Base-by-base conservation (phyloP, 768 basidiomycete genomes). In the Termitomyces heimii region DNA sequence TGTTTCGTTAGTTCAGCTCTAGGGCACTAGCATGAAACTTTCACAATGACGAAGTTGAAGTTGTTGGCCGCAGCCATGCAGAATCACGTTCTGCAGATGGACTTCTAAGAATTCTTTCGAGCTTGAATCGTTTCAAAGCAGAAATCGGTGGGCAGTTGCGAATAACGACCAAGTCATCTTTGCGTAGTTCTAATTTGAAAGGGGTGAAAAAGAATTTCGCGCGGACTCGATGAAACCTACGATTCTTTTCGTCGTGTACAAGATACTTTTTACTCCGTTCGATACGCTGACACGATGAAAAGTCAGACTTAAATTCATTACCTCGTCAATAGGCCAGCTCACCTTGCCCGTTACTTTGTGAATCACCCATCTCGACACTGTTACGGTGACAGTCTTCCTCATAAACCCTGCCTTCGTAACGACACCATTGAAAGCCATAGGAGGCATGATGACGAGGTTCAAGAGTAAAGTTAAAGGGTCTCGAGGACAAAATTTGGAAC, bases 381-480 rank as follows among this genome's bases (percentile, higher is more conserved):
- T 85, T 48, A 93, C 90, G 0, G 92, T 93, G 14, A 81, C 91
- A 0, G 91, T 93, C 68, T 92, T 92, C 54, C 84, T 77, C 90
- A 93, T 93, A 62, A 77, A 82, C 9, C 92, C 90, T 22, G 82
- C 86, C 70, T 89, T 92, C 32, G 89, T 87, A 20, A 93, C 92
- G 39, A 84, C 64, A 18, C 91, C 91, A 24, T 77, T 77, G 61
- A 93, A 81, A 16, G 84, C 72, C 83, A 92, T 85, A 28, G 91
- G 89, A 35, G 89, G 86, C 89, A 92, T 92, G 59, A 58, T 44
- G 61, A n/a, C 39, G 22, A 53, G 34, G 43, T 12, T 6, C 12
- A 26, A 34, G 24, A 29, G 14, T 26, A 26, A 44, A 37, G 22
- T 26, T 18, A 12, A 20, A 51, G 6, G 28, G 4, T 32, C n/a